phyloP scores from a whole-genome alignment of 345 rosid species.

The Limnanthes douglasii region DNA sequence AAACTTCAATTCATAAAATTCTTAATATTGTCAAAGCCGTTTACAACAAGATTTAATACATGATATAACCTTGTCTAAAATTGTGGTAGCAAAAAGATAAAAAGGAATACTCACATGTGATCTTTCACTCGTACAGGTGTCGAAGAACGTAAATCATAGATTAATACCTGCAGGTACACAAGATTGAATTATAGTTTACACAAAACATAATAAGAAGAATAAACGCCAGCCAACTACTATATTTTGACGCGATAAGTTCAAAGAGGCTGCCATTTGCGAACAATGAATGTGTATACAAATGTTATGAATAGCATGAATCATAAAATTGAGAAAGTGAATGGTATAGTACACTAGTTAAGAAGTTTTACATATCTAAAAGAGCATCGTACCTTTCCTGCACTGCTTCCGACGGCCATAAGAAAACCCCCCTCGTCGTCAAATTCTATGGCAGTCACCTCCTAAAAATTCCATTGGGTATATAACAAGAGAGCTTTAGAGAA shows the following conservation, averaged over 20 bases:
- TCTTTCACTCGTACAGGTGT: conserved; percentile 66
- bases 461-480: conserved; percentile 8
- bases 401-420: conserved; percentile 81
- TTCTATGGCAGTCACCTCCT: conserved; percentile 86
- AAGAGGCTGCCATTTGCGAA: too few species aligned
- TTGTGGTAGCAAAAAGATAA: not conserved
- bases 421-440: conserved; percentile 80
- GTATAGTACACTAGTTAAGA: not conserved
- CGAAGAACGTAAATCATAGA: conserved; percentile 86
- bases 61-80: too few species aligned
- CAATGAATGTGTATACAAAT: too few species aligned
- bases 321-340: not conserved
- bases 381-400: conserved; percentile 66
- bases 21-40: too few species aligned
- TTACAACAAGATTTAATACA: too few species aligned
- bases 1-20: too few species aligned
- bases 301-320: too few species aligned
- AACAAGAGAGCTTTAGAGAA: conserved; percentile 1
- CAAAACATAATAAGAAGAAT: not conserved
- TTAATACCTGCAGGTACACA: conserved; percentile 47
- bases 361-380: not conserved
- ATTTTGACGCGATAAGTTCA: too few species aligned
- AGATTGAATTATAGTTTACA: too few species aligned
- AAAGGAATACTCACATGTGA: conserved; percentile 58
- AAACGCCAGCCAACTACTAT: too few species aligned